Conservation (phyloP, 1,139 yeast genomes). For the Protomyces arabidopsidicola region DNA sequence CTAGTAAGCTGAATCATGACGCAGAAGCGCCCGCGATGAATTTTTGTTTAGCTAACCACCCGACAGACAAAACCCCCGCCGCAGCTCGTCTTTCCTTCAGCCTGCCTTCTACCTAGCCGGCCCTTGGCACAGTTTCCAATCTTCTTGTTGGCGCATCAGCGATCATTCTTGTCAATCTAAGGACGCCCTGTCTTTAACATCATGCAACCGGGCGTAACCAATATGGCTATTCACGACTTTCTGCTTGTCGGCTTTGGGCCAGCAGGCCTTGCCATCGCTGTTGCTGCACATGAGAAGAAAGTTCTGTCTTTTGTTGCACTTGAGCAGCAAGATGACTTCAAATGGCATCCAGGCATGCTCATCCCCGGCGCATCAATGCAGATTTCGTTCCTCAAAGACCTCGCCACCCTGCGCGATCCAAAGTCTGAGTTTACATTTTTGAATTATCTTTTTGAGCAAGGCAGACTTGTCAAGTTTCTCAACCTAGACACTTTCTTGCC, state of each 20-base stretch:
- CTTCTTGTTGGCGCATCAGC: no score
- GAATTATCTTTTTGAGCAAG: slow-evolving; percentile 33
- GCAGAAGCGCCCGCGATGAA: no score
- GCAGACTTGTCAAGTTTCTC: slow-evolving; percentile 33
- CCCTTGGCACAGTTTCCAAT: no score
- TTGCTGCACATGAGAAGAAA: slow-evolving; percentile 32
- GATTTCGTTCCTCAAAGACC: slow-evolving; percentile 35
- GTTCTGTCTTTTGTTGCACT: slow-evolving; percentile 28
- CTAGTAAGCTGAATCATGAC: no score
- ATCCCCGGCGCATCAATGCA: slow-evolving; percentile 36
- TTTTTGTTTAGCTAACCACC: no score
- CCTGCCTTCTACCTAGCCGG: no score
- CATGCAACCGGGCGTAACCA: background rate
- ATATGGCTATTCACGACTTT: slow-evolving; percentile 26
- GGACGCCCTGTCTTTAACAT: no score
- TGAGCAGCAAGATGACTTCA: slow-evolving; percentile 32
- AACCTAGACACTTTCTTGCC: slow-evolving; percentile 35
- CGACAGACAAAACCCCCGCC: no score
- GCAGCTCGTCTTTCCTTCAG: no score
- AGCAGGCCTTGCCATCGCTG: slow-evolving; percentile 34
- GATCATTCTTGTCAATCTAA: no score
- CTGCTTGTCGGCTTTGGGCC: slow-evolving; percentile 36
- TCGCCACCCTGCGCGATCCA: slow-evolving; percentile 35
- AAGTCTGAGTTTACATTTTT: slow-evolving; percentile 35
- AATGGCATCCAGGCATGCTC: slow-evolving; percentile 36